Base-by-base conservation (phyloP, 768 basidiomycete species). In the Strobilomyces echinocephalus region DNA sequence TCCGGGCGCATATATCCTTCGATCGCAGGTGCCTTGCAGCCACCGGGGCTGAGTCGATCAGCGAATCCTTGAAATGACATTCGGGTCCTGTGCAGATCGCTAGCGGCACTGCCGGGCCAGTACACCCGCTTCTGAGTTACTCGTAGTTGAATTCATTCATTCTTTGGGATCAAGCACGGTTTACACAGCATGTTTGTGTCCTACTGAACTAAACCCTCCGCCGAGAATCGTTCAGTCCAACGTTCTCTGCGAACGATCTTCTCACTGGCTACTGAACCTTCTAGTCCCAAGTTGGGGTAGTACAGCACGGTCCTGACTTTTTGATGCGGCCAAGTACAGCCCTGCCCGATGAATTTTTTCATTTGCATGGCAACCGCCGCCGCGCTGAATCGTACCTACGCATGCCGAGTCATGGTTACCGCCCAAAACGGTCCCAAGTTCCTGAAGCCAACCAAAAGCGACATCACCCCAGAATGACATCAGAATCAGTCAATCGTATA, bases 401-500 rank as follows among this genome's bases (percentile, higher is more conserved):
- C 8, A 24, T 24, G 24, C 24, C 24, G 2, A 4, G 4, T 24
- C 24, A 2, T 24, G 24, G 24, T 24, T 24, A 24, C 24, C 24
- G 24, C 24, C 24, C 4, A 24, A 4, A 24, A 4, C 24, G 24
- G 24, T 24, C 24, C 4, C 24, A 4, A 24, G 24, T 12, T 36
- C 20, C 43, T 12, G 9, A 12, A 21, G 21, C 12, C 18, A 41
- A 8, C 21, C 12, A 42, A 24, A 24, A 24, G 24, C 14, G 20
- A 14, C 21, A 26, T 11, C 6, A 30, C 24, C 28, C 24, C 6
- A 20, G n/a, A 15, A 44, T 39, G 41, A 45, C 53, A 63, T 56
- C 63, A 43, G 39, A 49, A 41, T 42, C 50, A 40, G 34, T 42
- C 31, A 28, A 49, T 47, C 48, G 16, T 58, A 38, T 60, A 54